Percentiles rank a stretch among this genome's conserved stretches.
Evolutionary conservation across 1,284 basidiomycete species (phyloP).

Genomic region (Fistulinella staudtii): DNA sequence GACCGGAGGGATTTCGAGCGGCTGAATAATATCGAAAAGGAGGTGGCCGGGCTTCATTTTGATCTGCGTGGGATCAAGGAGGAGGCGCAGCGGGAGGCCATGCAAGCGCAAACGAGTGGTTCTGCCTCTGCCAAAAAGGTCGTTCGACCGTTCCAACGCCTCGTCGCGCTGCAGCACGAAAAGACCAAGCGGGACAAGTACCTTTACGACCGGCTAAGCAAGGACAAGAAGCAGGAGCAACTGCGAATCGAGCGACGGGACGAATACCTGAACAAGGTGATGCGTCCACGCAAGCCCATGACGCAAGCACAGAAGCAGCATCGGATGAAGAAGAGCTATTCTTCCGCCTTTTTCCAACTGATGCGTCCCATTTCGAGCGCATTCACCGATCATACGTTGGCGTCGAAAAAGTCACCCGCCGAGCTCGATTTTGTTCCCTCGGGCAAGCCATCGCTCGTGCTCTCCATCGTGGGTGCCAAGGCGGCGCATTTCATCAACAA

Average conservation of each 20-base stretch:
- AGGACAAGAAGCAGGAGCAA: constrained; percentile 72
- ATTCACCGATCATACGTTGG: constrained; percentile 58
- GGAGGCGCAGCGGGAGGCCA: constrained; percentile 62
- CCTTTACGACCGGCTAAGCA: constrained; percentile 60
- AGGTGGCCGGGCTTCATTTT: constrained; percentile 53
- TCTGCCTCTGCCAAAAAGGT: constrained; percentile 46
- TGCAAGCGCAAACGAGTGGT: constrained; percentile 39
- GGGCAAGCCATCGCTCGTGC: constrained; percentile 67
- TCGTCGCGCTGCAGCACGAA: constrained; percentile 63
- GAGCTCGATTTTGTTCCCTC: constrained; percentile 70
- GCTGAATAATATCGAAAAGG: constrained; percentile 67
- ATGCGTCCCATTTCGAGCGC: constrained; percentile 85
- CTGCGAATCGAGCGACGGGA: constrained; percentile 65
- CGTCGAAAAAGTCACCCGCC: constrained; percentile 55
- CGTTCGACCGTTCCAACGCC: constrained; percentile 63
- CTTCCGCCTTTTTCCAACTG: constrained; percentile 71
- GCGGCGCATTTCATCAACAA: constrained; percentile 70
- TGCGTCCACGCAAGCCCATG: constrained; percentile 55
- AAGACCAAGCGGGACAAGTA: constrained; percentile 73
- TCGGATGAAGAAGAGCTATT: constrained; percentile 80
- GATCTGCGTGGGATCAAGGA: constrained; percentile 69
- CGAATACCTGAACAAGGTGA: constrained; percentile 67
- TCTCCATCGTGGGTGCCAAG: constrained; percentile 68
- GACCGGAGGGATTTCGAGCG: constrained; percentile 69
- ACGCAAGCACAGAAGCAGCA: constrained; percentile 58